Base-by-base conservation (phyloP, 2,329 filamentous ascomycete genomes). In the Byssoonygena ceratinophila region DNA sequence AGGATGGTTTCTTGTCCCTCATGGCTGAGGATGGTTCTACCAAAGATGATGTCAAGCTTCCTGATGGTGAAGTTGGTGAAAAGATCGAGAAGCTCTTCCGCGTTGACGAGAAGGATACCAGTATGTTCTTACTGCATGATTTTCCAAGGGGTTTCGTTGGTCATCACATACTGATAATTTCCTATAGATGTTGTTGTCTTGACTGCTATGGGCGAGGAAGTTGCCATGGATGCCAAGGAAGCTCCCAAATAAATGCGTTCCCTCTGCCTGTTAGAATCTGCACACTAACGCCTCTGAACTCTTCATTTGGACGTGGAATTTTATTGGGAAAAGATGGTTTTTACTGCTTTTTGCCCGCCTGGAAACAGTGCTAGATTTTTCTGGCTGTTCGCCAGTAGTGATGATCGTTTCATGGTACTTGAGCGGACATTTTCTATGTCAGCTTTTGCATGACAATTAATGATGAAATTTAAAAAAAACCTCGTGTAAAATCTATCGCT, bases 11-110 rank as follows among this genome's bases (percentile, higher is more conserved):
- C 83, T 85, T 98, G 63, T 90, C 85, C 69, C 85, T 98, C 69
- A 94, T 97, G 85, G 80, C 78, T 70, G 85, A 91, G 60, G 81
- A 85, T 63, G 90, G 90, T 69, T 77, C 80, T 71, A 84, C 82
- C 76, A 96, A 96, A 82, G 87, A 95, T 66, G 91, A 98, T 71
- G 88, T 97, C 73, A 89, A 87, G 77, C 68, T 94, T 63, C 92
- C 92, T 64, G 90, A 96, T 1, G 84, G 84, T 66, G 91, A 97
- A 55, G 65, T 94, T 71, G 89, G 88, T 65, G 82, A 90, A 46
- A 90, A 87, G 79, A 94, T 97, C 72, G 76, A 72, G 64, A 83
- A 82, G 71, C 81, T 91, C 65, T 92, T 91, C 79, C 76, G 72
- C 60, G 75, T 78, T 22, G 87, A 94, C n/a, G 84, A 83, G 74